A percentile compares a stretch with the other conserved stretches of the same genome.
These are phyloP conservation scores for Orbilia javanica DNA, from an alignment of 2,329 filamentous ascomycete species.

Conservation along the genomic window DNA sequence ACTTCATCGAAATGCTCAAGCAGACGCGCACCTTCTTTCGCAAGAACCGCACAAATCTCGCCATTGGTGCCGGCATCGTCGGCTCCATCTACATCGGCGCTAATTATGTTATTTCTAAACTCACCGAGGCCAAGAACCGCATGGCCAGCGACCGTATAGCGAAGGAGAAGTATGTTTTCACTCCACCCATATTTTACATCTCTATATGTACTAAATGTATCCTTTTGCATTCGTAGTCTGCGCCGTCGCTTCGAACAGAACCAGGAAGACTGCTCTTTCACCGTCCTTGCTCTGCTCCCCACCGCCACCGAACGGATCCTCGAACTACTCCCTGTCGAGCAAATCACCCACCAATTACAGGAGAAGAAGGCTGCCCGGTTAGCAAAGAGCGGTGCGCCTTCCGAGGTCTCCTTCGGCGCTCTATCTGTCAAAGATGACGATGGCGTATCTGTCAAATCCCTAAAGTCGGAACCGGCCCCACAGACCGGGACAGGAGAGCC, in stretches of 20 bases:
- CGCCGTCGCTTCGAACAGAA: slow-evolving; percentile 98
- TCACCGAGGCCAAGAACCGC: slow-evolving; percentile 92
- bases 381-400: slow-evolving; percentile 72
- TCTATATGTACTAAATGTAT: too few species aligned
- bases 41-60: slow-evolving; percentile 89
- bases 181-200: neutral
- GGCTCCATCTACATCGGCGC: slow-evolving; percentile 91
- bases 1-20: slow-evolving; percentile 70
- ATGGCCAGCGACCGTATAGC: slow-evolving; percentile 96
- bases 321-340: slow-evolving; percentile 88
- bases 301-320: slow-evolving; percentile 91
- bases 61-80: slow-evolving; percentile 86
- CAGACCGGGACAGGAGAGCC: slow-evolving; percentile 63
- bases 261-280: slow-evolving; percentile 98
- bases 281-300: slow-evolving; percentile 92
- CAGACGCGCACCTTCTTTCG: slow-evolving; percentile 90
- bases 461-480: slow-evolving; percentile 58
- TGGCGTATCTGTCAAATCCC: slow-evolving; percentile 62
- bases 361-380: slow-evolving; percentile 85
- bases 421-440: slow-evolving; percentile 70
- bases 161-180: slow-evolving; percentile 85
- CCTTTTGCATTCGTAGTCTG: slow-evolving; percentile 71
- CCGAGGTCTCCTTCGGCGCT: slow-evolving; percentile 72
- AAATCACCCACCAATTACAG: slow-evolving; percentile 92
- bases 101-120: slow-evolving; percentile 91